Evolutionary conservation across 345 rosid species (phyloP), one percentile per base, ranked within the genome.

Genomic region (Kernera saxatilis): DNA sequence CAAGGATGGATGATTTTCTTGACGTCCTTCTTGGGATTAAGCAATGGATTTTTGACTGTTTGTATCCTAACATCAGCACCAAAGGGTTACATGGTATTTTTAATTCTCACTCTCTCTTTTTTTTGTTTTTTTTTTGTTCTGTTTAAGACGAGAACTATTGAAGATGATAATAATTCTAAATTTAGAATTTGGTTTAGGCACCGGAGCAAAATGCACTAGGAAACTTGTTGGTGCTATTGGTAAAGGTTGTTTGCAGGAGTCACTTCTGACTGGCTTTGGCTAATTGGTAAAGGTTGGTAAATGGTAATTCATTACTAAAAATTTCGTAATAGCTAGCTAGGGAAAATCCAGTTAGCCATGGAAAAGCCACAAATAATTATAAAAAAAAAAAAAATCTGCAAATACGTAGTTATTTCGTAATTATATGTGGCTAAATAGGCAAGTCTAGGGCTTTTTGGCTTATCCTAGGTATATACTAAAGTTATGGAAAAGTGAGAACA

Each of bases 171-270:
- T 27, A 7, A 43, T 44, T 29, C n/a, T 32, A 17, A 12, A 11
- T 63, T 48, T 45, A 3, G n/a, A 0, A 33, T 43, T 18, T 18
- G 37, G 19, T 58, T 69, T 36, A 85, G 96, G 94, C 90, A 6
- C 92, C 93, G 3, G 93, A 89, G 82, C 92, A 85, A 74, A 92
- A 92, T 71, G 97, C 93, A 1, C 27, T 91, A 48, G 93, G 97
- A 3, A 91, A 89, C 73, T 36, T 86, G 49, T 88, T 87, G 13
- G 90, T 89, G 44, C 10, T 85, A 18, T 84, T 32, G 89, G 75
- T n/a, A n/a, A 0, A 95, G 91, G 15, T 69, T 85, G 70, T 86
- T 84, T 74, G 65, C 82, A 0, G 98, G 96, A 4, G 90, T 85
- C 43, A 33, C 85, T 49, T 83, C 84, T 36, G 96, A 82, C 37